phyloP scores from a whole-genome alignment of 176 grass and related monocot genomes.

The Rhipidocladum racemiflorum region DNA sequence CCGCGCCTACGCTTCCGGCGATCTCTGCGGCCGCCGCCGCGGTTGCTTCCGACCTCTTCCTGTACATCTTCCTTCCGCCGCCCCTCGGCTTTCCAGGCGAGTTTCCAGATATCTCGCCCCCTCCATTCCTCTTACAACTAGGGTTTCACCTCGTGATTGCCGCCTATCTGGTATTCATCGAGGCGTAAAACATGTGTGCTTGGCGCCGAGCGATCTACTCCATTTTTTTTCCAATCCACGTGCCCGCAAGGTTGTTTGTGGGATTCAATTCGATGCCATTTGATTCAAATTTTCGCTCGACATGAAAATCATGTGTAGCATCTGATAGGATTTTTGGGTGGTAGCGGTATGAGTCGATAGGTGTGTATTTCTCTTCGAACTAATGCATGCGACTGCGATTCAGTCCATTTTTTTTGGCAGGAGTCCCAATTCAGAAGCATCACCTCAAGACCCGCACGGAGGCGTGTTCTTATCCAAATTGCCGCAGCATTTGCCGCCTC shows the following conservation, averaged over 20 bases:
- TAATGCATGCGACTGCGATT: neutral
- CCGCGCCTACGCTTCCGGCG: too few species aligned
- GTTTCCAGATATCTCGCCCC: conserved; percentile 16
- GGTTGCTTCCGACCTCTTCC: neutral
- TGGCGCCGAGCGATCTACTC: neutral
- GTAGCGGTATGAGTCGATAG: neutral
- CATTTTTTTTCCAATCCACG: neutral
- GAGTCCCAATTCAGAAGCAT: neutral
- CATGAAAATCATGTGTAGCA: neutral
- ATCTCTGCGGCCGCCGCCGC: conserved; percentile 21
- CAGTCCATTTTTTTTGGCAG: conserved; percentile 21
- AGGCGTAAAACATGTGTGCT: neutral
- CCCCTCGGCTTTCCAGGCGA: conserved; percentile 15
- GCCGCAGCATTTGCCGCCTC: conserved; percentile 26
- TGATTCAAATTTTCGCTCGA: neutral
- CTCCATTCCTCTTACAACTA: neutral
- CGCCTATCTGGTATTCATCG: neutral
- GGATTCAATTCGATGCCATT: neutral
- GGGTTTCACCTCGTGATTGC: conserved; percentile 4
- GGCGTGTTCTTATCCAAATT: neutral
- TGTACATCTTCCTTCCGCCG: neutral
- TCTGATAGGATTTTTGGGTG: neutral
- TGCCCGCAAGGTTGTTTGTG: neutral
- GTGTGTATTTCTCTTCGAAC: neutral
- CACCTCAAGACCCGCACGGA: neutral